phyloP scores from a whole-genome alignment of 2,329 filamentous ascomycete genomes.

The Aspergillus melleus region DNA sequence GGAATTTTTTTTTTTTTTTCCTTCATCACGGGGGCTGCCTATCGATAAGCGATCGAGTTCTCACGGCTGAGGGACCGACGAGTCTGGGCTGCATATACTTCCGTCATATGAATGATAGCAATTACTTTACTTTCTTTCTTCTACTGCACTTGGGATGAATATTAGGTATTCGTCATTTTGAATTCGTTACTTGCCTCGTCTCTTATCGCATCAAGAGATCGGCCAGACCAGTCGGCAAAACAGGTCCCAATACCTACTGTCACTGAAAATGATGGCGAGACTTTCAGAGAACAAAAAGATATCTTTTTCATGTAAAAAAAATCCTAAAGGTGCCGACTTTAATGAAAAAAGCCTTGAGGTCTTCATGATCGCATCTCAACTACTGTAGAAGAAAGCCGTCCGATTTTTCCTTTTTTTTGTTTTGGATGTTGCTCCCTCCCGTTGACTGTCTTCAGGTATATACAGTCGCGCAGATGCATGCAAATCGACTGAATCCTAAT shows the following conservation, averaged over 20 bases:
- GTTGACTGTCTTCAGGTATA: slow-evolving; percentile 38
- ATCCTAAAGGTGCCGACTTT: slow-evolving; percentile 23
- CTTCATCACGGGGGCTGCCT: slow-evolving; percentile 9
- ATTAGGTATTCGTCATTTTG: background rate
- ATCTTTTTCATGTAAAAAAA: slow-evolving; percentile 23
- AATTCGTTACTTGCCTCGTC: background rate
- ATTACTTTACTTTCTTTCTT: background rate
- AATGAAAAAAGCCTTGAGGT: slow-evolving; percentile 21
- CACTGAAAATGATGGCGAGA: background rate
- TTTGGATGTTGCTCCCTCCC: slow-evolving; percentile 39
- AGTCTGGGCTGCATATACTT: background rate
- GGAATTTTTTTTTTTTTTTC: slow-evolving; percentile 26
- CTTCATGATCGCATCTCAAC: slow-evolving; percentile 46
- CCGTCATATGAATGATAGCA: background rate
- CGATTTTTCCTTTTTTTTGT: slow-evolving; percentile 33
- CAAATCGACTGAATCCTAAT: slow-evolving; percentile 43
- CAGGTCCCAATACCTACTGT: background rate
- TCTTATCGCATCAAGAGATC: background rate
- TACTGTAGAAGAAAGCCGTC: slow-evolving; percentile 43
- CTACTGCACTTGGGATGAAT: no score
- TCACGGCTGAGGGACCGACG: background rate
- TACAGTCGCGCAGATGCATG: slow-evolving; percentile 44
- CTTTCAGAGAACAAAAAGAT: slow-evolving; percentile 14
- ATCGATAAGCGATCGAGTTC: slow-evolving; percentile 35
- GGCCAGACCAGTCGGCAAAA: background rate